phyloP scores from a whole-genome alignment of 2,329 filamentous ascomycete genomes.

The Verticillium albo-atrum region DNA sequence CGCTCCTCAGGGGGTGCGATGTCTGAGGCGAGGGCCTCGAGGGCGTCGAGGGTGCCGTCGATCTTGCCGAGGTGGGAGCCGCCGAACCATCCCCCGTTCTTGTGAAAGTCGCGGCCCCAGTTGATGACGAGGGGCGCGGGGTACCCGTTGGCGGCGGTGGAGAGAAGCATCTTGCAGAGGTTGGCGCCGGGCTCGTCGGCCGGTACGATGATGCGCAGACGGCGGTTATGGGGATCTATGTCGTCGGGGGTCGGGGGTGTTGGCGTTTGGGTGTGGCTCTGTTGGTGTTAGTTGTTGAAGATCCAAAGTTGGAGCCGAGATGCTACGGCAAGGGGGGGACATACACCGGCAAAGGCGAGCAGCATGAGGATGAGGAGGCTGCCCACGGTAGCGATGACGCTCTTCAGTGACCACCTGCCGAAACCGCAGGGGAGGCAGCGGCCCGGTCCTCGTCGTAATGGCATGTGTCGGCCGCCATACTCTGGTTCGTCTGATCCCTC shows the following conservation, averaged over 20 bases:
- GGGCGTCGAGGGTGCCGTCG: conserved; percentile 18
- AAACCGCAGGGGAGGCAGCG: background rate
- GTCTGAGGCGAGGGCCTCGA: conserved; percentile 13
- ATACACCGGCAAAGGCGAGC: background rate
- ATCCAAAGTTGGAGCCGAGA: no score
- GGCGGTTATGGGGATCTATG: background rate
- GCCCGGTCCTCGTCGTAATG: background rate
- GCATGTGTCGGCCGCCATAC: background rate
- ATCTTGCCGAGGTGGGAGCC: conserved; percentile 24
- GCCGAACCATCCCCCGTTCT: conserved; percentile 11
- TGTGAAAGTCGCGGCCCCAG: conserved; percentile 16
- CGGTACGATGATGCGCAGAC: conserved; percentile 21
- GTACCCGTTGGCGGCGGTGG: conserved; percentile 20
- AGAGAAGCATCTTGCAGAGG: conserved; percentile 26
- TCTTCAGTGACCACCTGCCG: background rate
- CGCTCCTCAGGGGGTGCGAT: conserved; percentile 5
- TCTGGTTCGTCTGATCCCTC: background rate
- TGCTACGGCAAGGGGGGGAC: background rate
- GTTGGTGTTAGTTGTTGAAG: background rate
- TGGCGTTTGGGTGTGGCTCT: background rate
- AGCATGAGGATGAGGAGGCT: background rate
- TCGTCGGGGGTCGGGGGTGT: background rate
- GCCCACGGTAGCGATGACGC: background rate
- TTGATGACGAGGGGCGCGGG: conserved; percentile 22
- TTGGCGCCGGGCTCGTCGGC: conserved; percentile 17